Evolutionary conservation across 2,329 filamentous ascomycete species (phyloP).

Genomic region (Neodidymelliopsis sp.): DNA sequence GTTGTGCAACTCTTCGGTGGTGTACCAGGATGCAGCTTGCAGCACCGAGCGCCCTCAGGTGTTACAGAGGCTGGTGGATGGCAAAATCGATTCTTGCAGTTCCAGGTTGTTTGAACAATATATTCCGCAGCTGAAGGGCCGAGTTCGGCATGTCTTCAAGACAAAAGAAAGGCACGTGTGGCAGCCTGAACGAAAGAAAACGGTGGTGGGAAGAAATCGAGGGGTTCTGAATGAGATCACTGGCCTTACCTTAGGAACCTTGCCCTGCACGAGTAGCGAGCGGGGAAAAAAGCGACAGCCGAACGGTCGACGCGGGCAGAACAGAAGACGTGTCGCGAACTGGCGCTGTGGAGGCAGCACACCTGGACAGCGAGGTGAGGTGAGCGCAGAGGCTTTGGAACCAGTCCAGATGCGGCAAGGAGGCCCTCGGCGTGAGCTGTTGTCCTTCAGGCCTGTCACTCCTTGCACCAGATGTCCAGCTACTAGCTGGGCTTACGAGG

Average conservation of each 20-base stretch:
- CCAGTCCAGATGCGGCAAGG: slow-evolving; percentile 32
- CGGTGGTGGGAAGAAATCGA: slow-evolving; percentile 22
- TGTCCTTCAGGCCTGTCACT: slow-evolving; percentile 16
- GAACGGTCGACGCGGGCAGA: slow-evolving; percentile 34
- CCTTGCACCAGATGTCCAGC: slow-evolving; percentile 19
- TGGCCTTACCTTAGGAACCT: slow-evolving; percentile 39
- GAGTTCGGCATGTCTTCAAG: slow-evolving; percentile 6
- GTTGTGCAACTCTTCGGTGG: slow-evolving; percentile 45
- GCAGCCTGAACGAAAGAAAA: slow-evolving; percentile 5
- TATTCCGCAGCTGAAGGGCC: slow-evolving; percentile 14
- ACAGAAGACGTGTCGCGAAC: slow-evolving; percentile 35
- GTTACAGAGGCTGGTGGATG: slow-evolving; percentile 30
- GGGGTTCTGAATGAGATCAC: slow-evolving; percentile 21
- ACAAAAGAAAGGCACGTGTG: slow-evolving; percentile 15
- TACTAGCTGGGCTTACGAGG: slow-evolving; percentile 15
- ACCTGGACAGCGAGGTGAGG: slow-evolving; percentile 32
- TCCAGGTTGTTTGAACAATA: slow-evolving; percentile 9
- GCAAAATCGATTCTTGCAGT: slow-evolving; percentile 16
- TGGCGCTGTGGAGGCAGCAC: slow-evolving; percentile 38
- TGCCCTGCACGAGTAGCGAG: slow-evolving; percentile 34
- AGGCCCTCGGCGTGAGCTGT: slow-evolving; percentile 20
- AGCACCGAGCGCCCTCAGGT: slow-evolving; percentile 33
- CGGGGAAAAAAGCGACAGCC: slow-evolving; percentile 33
- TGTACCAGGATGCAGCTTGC: slow-evolving; percentile 43
- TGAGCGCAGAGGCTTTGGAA: slow-evolving; percentile 22